Evolutionary conservation across 345 rosid genomes (phyloP), one percentile per base, ranked within the genome.

Genomic region (Excoecaria agallocha): DNA sequence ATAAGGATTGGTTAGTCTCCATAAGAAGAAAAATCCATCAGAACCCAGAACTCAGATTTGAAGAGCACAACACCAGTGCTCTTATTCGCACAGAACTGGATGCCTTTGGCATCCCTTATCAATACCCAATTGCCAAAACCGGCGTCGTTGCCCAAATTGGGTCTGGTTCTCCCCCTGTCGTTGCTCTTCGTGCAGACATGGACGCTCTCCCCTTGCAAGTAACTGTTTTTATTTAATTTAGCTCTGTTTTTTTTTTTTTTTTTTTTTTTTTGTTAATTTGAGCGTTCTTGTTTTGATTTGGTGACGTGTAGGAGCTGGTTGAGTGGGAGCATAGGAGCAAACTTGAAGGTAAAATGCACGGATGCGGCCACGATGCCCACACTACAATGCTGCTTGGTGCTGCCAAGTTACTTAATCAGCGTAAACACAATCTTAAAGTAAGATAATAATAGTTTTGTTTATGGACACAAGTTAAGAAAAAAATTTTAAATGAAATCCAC

Each of bases 341-440:
- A 78, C 76, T 85, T 46, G 88, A 89, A 62, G 93, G 97, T 2
- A 85, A 76, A 79, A 92, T 94, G 98, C 97, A 94, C 63, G 95
- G 85, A 6, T 92, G 97, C 48, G 98, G 97, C 0, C 97, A 92
- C 55, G 97, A 94, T 78, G 86, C 89, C 22, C 97, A 89, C 66
- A 87, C 95, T 7, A 84, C 98, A 1, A 94, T 89, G 94, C 91
- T 91, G 25, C 95, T 94, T 50, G 98, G 98, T 39, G 95, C 97
- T 64, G 97, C 97, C 24, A 92, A 91, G 81, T 82, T 92, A 82
- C 97, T 94, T 74, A 82, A 78, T 78, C 87, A 87, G 75, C 92
- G 90, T 49, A 79, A 89, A 74, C 82, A 87, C 71, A 52, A 62
- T 15, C 90, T 94, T 69, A 85, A 84, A 88, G 97, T 94, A 73